Evolutionary conservation across 2,329 filamentous ascomycete genomes (phyloP), one percentile per base, ranked within the genome.

Genomic region (Stachybotrys elegans): DNA sequence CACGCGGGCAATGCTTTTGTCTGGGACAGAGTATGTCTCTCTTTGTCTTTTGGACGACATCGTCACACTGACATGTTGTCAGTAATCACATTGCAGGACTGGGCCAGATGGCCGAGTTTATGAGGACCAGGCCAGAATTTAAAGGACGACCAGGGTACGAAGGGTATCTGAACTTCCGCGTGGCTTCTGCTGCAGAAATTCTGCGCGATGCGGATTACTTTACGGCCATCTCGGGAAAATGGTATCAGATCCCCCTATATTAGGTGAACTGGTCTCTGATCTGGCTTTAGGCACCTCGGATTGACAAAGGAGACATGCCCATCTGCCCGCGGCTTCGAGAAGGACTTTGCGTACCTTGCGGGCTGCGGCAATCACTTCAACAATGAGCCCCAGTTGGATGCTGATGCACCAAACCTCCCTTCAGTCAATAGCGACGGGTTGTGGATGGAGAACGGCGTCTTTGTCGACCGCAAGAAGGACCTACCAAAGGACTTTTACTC

Each of bases 1-100:
- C 4, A 78, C 76, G 6, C 68, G 79, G 36, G 75, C 78, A 35
- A 83, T 83, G 79, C 73, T 83, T 51, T 74, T 82, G 69, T 80
- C 77, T 32, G 43, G 43, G 11, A 45, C 43, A 14, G 42, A 22
- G n/a, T n/a, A n/a, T n/a, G n/a, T n/a, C n/a, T n/a, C n/a, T n/a
- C n/a, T n/a, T n/a, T n/a, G n/a, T n/a, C n/a, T n/a, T n/a, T n/a
- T n/a, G n/a, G n/a, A n/a, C n/a, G n/a, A n/a, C n/a, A n/a, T n/a
- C n/a, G n/a, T n/a, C n/a, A n/a, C n/a, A n/a, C n/a, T n/a, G n/a
- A n/a, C n/a, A n/a, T n/a, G n/a, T n/a, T n/a, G n/a, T n/a, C 25
- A 14, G 14, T 29, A 8, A 29, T 14, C 25, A 29, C 25, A 29
- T 29, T 14, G 25, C 25, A 29, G 25, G 25, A 9, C 61, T 81